Conservation (phyloP, 148 eudicot genomes). For the Dianthus caryophyllus region DNA sequence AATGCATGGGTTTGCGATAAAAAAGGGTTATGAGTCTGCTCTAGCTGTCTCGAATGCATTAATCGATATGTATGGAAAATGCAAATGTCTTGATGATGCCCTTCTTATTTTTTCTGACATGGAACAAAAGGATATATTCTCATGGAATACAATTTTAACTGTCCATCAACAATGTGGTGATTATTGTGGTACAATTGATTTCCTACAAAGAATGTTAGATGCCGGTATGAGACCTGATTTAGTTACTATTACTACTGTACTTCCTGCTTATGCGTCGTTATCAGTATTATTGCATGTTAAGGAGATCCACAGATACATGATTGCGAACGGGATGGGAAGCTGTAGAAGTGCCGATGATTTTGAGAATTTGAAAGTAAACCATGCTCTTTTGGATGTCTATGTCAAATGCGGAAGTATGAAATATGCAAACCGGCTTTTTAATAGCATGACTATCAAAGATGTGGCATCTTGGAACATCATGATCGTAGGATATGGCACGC, state of each 20-base stretch:
- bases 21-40: constrained; percentile 39
- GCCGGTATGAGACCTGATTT: constrained; percentile 49
- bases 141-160: constrained; percentile 60
- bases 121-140: constrained; percentile 53
- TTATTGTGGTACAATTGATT: constrained; percentile 41
- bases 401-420: constrained; percentile 63
- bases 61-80: constrained; percentile 78
- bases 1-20: constrained; percentile 50
- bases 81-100: constrained; percentile 35
- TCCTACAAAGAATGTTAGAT: constrained; percentile 42
- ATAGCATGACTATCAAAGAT: constrained; percentile 46
- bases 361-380: constrained; percentile 34
- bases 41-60: constrained; percentile 51
- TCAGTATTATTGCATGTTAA: constrained; percentile 51
- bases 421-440: constrained; percentile 49
- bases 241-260: constrained; percentile 57
- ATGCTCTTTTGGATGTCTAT: constrained; percentile 62
- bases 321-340: constrained; percentile 38
- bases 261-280: constrained; percentile 64
- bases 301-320: constrained; percentile 60
- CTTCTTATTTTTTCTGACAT: constrained; percentile 37
- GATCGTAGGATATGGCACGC: constrained; percentile 77
- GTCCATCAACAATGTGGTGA: constrained; percentile 54
- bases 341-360: constrained; percentile 6
- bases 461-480: constrained; percentile 83